phyloP scores from a whole-genome alignment of 2,329 filamentous ascomycete genomes.

The Penicillium sp. region DNA sequence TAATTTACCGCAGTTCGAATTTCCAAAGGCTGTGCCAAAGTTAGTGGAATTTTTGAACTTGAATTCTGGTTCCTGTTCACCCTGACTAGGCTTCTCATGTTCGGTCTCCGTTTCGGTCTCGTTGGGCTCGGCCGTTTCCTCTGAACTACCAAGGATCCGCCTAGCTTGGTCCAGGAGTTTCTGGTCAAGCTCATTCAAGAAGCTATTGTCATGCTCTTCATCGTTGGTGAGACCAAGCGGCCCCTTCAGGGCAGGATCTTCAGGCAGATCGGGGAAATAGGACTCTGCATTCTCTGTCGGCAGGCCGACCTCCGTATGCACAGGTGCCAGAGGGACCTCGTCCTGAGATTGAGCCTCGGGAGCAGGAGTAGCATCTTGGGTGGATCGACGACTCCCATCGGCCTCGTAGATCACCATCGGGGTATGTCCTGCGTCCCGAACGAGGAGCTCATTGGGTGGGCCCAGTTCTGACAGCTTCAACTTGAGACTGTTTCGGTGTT shows the following conservation, averaged over 20 bases:
- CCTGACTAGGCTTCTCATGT: constrained; percentile 22
- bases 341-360: constrained; percentile 25
- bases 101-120: constrained; percentile 29
- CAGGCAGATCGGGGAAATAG: constrained; percentile 43
- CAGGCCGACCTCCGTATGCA: constrained; percentile 31
- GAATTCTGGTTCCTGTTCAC: constrained; percentile 38
- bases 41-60: constrained; percentile 48
- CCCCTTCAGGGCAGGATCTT: constrained; percentile 46
- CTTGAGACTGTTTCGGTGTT: constrained; percentile 34
- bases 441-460: constrained; percentile 41
- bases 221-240: constrained; percentile 46
- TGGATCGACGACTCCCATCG: constrained; percentile 28
- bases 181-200: constrained; percentile 44
- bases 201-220: constrained; percentile 40
- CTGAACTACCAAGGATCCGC: constrained; percentile 29
- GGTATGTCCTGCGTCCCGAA: constrained; percentile 46
- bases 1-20: background rate
- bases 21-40: constrained; percentile 51
- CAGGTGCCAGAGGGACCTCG: constrained; percentile 35
- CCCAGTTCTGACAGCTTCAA: constrained; percentile 39
- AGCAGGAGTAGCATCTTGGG: constrained; percentile 22
- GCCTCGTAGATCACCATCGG: constrained; percentile 45
- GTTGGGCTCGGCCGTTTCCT: constrained; percentile 23
- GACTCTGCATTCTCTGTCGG: constrained; percentile 42
- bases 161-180: constrained; percentile 45